A percentile compares a stretch with the other conserved stretches of the same genome.
These are phyloP conservation scores for Hirsutella rhossiliensis DNA, from an alignment of 2,329 filamentous ascomycete genomes.

Conservation along the genomic window DNA sequence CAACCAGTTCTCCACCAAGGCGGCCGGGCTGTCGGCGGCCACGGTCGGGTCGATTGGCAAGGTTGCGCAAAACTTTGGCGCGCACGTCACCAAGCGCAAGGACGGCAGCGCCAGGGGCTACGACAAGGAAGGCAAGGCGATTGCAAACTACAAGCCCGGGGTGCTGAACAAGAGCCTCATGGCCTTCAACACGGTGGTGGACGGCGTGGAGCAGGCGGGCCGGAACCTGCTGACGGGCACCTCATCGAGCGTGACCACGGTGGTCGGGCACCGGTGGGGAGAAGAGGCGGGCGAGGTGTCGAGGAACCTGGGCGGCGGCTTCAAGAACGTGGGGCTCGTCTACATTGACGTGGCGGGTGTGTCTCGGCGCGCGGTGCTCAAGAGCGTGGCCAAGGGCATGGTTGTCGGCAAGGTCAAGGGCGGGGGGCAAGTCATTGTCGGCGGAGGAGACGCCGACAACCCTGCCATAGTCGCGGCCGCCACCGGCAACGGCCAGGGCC, in stretches of 20 bases:
- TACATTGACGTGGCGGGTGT: constrained; percentile 96
- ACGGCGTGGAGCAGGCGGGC: constrained; percentile 83
- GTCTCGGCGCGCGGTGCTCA: constrained; percentile 77
- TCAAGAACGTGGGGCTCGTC: constrained; percentile 93
- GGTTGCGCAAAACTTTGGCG: constrained; percentile 83
- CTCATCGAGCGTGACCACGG: constrained; percentile 67
- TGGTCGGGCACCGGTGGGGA: constrained; percentile 86
- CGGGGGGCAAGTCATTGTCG: constrained; percentile 62
- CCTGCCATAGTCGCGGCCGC: neutral
- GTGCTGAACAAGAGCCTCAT: constrained; percentile 93
- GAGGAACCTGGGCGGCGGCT: constrained; percentile 63
- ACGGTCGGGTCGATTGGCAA: constrained; percentile 76
- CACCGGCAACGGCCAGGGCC: constrained; percentile 1
- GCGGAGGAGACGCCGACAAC: constrained; percentile 39
- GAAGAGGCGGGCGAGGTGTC: constrained; percentile 72
- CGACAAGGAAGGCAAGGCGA: constrained; percentile 56
- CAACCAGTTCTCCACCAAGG: constrained; percentile 70
- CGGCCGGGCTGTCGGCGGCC: constrained; percentile 69
- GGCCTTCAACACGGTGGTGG: constrained; percentile 87
- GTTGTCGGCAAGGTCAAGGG: constrained; percentile 69
- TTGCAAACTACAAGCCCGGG: constrained; percentile 69
- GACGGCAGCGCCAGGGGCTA: constrained; percentile 44
- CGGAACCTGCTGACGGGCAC: constrained; percentile 64
- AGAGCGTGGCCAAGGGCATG: constrained; percentile 95
- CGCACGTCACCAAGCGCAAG: constrained; percentile 46